These are phyloP conservation scores for Suillus decipiens DNA, from an alignment of 768 basidiomycete species.

Conservation along the genomic window DNA sequence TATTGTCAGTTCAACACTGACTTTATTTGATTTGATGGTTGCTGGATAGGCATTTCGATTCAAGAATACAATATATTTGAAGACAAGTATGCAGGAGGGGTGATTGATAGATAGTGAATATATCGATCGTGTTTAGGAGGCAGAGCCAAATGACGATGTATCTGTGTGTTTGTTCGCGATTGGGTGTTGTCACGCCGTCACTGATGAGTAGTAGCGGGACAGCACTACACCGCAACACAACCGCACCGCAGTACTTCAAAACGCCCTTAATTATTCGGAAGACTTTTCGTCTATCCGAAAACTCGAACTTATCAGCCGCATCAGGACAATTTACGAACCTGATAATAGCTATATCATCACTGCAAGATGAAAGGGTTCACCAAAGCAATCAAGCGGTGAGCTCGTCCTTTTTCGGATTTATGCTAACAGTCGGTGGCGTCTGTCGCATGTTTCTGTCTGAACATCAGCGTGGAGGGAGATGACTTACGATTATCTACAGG, in stretches of 20 bases:
- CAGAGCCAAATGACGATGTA: not conserved
- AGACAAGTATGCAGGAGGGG: not conserved
- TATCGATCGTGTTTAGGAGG: not conserved
- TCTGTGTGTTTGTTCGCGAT: not conserved
- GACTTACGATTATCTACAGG: slow-evolving; percentile 39
- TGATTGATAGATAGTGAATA: not conserved
- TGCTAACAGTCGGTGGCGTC: not conserved
- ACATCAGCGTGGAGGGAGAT: not conserved
- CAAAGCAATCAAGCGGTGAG: slow-evolving; percentile 76
- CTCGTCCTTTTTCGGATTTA: not conserved
- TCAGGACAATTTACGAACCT: not conserved
- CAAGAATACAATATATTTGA: slow-evolving; percentile 5
- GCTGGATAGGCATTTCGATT: slow-evolving; percentile 57
- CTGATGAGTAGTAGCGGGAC: not conserved
- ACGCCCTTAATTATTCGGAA: not conserved
- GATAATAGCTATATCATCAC: not conserved
- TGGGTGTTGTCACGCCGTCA: not conserved
- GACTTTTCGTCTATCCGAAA: not conserved
- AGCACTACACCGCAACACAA: not conserved
- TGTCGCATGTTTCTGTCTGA: slow-evolving; percentile 1
- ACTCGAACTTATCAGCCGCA: not conserved
- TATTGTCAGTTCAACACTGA: slow-evolving; percentile 29
- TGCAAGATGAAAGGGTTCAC: slow-evolving; percentile 78
- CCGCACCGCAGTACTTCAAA: not conserved
- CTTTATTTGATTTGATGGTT: slow-evolving; percentile 93